These are phyloP conservation scores for Helotiales sp. DNA, from an alignment of 2,329 filamentous ascomycete genomes.

Conservation along the genomic window DNA sequence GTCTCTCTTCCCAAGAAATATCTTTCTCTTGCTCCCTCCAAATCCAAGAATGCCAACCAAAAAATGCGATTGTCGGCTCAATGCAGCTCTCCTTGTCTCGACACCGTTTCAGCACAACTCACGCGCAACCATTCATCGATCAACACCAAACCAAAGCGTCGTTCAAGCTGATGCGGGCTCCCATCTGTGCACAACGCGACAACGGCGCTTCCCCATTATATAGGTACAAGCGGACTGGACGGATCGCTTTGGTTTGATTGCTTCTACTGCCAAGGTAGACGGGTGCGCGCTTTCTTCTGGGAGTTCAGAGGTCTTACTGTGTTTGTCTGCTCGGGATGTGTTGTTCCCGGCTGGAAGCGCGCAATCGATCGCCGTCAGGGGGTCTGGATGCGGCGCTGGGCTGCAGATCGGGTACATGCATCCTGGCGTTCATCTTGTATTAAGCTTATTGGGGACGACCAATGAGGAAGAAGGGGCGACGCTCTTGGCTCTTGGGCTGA, in stretches of 20 bases:
- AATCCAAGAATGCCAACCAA: constrained; percentile 2
- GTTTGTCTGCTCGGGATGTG: background rate
- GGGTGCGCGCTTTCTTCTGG: background rate
- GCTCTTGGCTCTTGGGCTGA: background rate
- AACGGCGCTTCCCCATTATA: constrained; percentile 1
- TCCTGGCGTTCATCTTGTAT: background rate
- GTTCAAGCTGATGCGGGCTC: background rate
- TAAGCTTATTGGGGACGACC: constrained; percentile 3
- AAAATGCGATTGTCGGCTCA: constrained; percentile 12
- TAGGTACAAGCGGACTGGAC: background rate
- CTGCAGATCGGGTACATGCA: constrained; percentile 3
- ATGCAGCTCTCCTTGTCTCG: constrained; percentile 15
- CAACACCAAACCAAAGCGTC: background rate
- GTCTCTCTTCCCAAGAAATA: background rate
- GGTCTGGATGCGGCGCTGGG: background rate
- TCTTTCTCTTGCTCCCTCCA: background rate
- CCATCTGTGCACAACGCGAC: background rate
- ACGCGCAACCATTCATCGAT: constrained; percentile 5
- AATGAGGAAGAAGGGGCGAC: background rate
- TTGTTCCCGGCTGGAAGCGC: constrained; percentile 4
- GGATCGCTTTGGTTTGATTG: background rate
- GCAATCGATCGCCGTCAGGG: constrained; percentile 2
- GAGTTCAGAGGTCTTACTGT: background rate
- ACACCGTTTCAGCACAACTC: constrained; percentile 11
- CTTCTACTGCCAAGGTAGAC: background rate